phyloP scores from a whole-genome alignment of 345 rosid genomes.

The Garcia nutans region DNA sequence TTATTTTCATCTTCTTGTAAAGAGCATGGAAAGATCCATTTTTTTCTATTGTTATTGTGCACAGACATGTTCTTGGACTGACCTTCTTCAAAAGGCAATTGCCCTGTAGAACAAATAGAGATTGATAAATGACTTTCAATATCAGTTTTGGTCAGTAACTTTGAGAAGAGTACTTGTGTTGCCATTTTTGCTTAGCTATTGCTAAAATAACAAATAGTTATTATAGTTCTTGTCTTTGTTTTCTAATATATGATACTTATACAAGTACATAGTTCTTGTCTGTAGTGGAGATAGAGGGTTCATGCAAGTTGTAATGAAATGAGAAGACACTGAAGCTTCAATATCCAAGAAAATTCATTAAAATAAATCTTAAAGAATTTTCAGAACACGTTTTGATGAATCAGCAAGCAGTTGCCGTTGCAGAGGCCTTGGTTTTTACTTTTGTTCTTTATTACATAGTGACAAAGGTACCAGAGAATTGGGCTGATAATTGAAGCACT shows the following conservation, averaged over 20 bases:
- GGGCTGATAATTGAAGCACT: too few relatives aligned
- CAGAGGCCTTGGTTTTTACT: too few relatives aligned
- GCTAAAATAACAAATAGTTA: too few relatives aligned
- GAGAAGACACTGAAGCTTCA: not conserved
- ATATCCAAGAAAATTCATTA: not conserved
- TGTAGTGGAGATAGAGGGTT: not conserved
- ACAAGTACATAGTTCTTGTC: not conserved
- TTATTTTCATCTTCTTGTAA: not conserved
- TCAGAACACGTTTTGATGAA: too few relatives aligned
- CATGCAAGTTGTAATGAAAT: not conserved
- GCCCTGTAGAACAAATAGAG: not conserved
- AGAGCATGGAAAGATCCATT: not conserved
- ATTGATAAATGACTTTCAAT: not conserved
- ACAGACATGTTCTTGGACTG: not conserved
- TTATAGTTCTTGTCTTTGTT: not conserved
- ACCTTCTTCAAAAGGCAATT: not conserved
- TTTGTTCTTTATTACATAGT: too few relatives aligned
- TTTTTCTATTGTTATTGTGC: not conserved
- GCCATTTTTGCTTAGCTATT: not conserved
- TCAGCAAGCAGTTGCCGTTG: too few relatives aligned
- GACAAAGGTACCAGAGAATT: too few relatives aligned
- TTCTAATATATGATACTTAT: not conserved
- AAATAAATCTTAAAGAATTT: too few relatives aligned
- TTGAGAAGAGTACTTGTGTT: not conserved
- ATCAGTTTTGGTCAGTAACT: not conserved